These are phyloP conservation scores for Cenchrus fungigraminus DNA, from an alignment of 176 grass and related monocot genomes.

Conservation along the genomic window DNA sequence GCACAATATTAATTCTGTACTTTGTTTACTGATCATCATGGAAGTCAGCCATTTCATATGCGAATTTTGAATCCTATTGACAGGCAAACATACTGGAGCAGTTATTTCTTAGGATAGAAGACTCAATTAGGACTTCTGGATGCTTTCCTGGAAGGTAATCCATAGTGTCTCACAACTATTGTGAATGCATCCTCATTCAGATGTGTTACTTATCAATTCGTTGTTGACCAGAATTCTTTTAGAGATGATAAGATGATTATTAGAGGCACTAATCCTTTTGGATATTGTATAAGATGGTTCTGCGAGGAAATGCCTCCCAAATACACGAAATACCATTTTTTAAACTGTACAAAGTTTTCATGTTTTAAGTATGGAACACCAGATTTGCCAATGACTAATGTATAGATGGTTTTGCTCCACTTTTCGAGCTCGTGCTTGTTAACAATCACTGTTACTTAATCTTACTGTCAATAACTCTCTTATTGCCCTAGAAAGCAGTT, in stretches of 20 bases:
- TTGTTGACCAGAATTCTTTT: background rate
- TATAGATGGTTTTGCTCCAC: slow-evolving; percentile 7
- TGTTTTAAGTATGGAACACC: background rate
- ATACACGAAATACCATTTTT: background rate
- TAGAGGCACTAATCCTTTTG: background rate
- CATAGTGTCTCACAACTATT: slow-evolving; percentile 5
- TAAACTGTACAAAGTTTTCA: slow-evolving; percentile 30
- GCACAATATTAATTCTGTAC: slow-evolving; percentile 15
- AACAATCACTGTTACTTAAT: background rate
- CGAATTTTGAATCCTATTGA: slow-evolving; percentile 30
- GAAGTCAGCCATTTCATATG: slow-evolving; percentile 13
- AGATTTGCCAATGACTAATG: slow-evolving; percentile 6
- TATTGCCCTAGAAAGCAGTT: background rate
- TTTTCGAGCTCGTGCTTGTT: background rate
- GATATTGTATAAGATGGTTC: background rate
- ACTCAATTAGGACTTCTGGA: slow-evolving; percentile 74
- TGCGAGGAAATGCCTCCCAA: background rate
- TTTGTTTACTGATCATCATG: slow-evolving; percentile 20
- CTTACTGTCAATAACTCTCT: background rate
- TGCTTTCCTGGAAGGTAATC: slow-evolving; percentile 98
- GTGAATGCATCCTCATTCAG: background rate
- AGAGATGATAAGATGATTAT: slow-evolving; percentile 1
- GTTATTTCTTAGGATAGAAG: slow-evolving; percentile 93
- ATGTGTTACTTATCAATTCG: background rate
- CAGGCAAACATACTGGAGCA: slow-evolving; percentile 88